phyloP scores from a whole-genome alignment of 805 yeast genomes.

The Candida germanica region DNA sequence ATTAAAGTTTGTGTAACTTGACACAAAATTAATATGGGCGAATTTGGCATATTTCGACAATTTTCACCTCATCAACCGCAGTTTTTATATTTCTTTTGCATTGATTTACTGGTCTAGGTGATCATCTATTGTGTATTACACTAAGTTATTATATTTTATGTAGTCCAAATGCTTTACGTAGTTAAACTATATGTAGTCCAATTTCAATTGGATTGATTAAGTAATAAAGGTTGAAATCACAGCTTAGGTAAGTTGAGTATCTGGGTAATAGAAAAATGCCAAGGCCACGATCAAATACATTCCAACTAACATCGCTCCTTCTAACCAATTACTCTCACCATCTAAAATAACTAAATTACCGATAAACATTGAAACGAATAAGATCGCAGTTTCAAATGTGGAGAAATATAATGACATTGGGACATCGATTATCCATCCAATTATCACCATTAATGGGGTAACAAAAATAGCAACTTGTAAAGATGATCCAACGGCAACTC shows the following conservation, averaged over 20 bases:
- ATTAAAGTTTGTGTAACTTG: no score
- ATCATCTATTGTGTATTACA: no score
- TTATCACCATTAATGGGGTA: conserved; percentile 89
- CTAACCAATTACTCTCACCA: conserved; percentile 96
- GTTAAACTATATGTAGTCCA: no score
- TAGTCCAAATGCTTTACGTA: no score
- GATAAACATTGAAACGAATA: conserved; percentile 86
- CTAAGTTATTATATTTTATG: no score
- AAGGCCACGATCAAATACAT: conserved; percentile 85
- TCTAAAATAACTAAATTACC: conserved; percentile 85
- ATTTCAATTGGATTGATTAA: no score
- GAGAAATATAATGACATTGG: conserved; percentile 93
- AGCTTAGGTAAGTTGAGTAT: conserved; percentile 17
- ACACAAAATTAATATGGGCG: no score
- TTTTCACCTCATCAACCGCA: no score
- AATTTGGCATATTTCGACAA: no score
- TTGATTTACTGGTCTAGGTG: no score
- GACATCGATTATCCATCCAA: conserved; percentile 89
- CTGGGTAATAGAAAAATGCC: conserved; percentile 90
- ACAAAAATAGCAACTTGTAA: conserved; percentile 93
- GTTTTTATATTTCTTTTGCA: no score
- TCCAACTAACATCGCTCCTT: conserved; percentile 88
- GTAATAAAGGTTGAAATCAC: no score
- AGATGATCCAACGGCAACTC: conserved; percentile 95
- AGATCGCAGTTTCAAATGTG: conserved; percentile 88